These are phyloP conservation scores for Cymbopogon flexuosus DNA, from an alignment of 202 grass and related monocot species.

Conservation along the genomic window DNA sequence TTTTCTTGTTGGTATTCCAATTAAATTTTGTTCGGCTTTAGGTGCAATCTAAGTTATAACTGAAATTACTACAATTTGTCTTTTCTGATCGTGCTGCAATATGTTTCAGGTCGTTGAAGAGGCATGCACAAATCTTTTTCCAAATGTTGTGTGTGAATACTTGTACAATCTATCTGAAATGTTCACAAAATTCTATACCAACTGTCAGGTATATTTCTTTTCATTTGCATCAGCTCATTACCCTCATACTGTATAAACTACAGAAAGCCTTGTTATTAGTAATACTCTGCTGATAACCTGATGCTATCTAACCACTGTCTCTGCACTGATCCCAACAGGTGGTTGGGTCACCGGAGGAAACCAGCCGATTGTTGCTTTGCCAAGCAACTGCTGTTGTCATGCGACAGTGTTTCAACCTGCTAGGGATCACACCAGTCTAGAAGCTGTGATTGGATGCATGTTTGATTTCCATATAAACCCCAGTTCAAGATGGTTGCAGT, in stretches of 20 bases:
- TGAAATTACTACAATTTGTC: neutral
- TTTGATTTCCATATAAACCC: neutral
- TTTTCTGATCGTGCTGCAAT: neutral
- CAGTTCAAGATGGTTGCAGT: slow-evolving; percentile 28
- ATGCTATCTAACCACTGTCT: neutral
- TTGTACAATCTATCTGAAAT: slow-evolving; percentile 95
- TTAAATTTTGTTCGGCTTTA: neutral
- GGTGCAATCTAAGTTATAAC: neutral
- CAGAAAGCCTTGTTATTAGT: neutral
- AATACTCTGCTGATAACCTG: neutral
- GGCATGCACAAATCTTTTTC: slow-evolving; percentile 76
- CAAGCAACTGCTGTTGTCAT: slow-evolving; percentile 74
- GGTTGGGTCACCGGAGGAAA: slow-evolving; percentile 72
- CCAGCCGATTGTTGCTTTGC: slow-evolving; percentile 73
- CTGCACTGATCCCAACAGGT: slow-evolving; percentile 42
- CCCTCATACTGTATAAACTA: neutral
- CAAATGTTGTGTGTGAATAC: slow-evolving; percentile 91
- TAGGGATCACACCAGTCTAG: slow-evolving; percentile 78
- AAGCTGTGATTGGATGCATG: slow-evolving; percentile 43
- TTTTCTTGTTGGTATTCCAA: neutral
- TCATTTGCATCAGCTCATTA: neutral
- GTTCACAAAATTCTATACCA: slow-evolving; percentile 92
- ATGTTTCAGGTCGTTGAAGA: slow-evolving; percentile 80
- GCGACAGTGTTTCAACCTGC: slow-evolving; percentile 74
- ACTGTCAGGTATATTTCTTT: slow-evolving; percentile 57